Evolutionary conservation across 78 protist species (phyloP), one percentile per base, ranked within the genome.

Genomic region (Dictyostelium firmibasis): DNA sequence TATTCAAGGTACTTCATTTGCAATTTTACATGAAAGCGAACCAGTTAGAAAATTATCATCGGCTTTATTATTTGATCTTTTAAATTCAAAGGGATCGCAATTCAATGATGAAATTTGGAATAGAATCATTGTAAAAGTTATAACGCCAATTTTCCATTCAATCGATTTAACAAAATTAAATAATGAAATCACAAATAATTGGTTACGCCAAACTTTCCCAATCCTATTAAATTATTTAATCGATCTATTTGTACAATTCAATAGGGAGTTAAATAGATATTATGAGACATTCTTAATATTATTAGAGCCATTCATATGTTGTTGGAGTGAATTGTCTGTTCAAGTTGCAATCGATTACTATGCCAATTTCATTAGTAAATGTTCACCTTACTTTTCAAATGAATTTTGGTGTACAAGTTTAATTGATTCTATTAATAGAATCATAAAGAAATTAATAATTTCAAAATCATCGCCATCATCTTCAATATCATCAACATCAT

Each of bases 161-260:
- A 20, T 82, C 3, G 86, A 82, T 82, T 57, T 82, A 31, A 13
- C 50, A 5, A 60, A 50, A 50, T 29, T 35, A 18, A 57, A 57
- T 60, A 82, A 14, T 23, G 83, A 77, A 60, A 5, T 57, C 2
- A 76, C 82, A 57, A 33, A 60, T 25, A 62, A 35, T 18, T 88
- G 93, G 93, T 57, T 86, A 75, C 38, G 36, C 16, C 67, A 77
- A 88, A 78, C 93, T 11, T 79, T 81, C 9, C 93, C 93, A 78
- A 14, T 69, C 1, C 3, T 64, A 23, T 44, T 88, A 25, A 36
- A 47, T 18, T 36, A 88, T 47, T 14, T 67, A 25, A 64, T 88
- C 8, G 50, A 78, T 23, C 20, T 88, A 7, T 79, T 88, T 1
- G 5, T 9, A 4, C 69, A 41, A 27, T 82, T 77, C 25, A 38